A percentile compares a stretch with the other conserved stretches of the same genome.
phyloP scores from a whole-genome alignment of 495 filamentous ascomycete genomes.

The Neurospora hispaniola region DNA sequence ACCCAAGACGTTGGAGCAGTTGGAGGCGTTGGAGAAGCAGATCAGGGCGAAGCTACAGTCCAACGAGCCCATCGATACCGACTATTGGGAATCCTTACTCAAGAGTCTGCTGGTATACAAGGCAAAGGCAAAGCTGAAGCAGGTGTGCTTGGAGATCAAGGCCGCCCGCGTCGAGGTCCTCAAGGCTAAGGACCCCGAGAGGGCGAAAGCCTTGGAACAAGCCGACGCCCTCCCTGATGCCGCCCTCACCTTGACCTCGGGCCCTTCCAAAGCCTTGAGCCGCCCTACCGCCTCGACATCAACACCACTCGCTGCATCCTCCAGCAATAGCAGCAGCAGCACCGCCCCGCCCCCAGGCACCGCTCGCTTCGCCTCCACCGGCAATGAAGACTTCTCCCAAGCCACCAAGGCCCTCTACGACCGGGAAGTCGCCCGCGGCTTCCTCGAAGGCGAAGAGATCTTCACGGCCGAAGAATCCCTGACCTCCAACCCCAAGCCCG shows the following conservation, averaged over 20 bases:
- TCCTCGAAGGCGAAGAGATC: slow-evolving; percentile 91
- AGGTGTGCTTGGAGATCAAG: slow-evolving; percentile 69
- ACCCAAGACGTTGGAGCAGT: slow-evolving; percentile 79
- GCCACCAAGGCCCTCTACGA: slow-evolving; percentile 89
- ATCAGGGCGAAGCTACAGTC: slow-evolving; percentile 75
- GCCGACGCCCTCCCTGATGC: slow-evolving; percentile 17
- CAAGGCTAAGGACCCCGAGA: slow-evolving; percentile 56
- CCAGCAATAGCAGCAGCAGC: slow-evolving; percentile 13
- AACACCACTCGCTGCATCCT: slow-evolving; percentile 11
- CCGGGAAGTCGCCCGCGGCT: slow-evolving; percentile 81
- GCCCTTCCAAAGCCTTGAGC: slow-evolving; percentile 14
- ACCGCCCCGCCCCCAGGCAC: slow-evolving; percentile 46
- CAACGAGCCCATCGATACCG: slow-evolving; percentile 86
- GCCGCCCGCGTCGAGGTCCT: slow-evolving; percentile 59
- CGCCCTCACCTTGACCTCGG: background rate
- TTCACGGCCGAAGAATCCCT: slow-evolving; percentile 87
- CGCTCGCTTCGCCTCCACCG: slow-evolving; percentile 62
- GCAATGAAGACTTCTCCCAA: slow-evolving; percentile 81
- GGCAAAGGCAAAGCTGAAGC: slow-evolving; percentile 75
- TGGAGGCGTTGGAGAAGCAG: slow-evolving; percentile 73
- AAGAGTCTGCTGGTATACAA: slow-evolving; percentile 81
- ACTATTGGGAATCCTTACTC: slow-evolving; percentile 94
- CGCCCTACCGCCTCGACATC: slow-evolving; percentile 18
- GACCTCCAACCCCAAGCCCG: slow-evolving; percentile 47
- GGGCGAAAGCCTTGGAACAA: slow-evolving; percentile 45